A percentile compares a stretch with the other conserved stretches of the same genome.
Evolutionary conservation across 176 grass and related monocot genomes (phyloP).

Genomic region (Juncus effusus): DNA sequence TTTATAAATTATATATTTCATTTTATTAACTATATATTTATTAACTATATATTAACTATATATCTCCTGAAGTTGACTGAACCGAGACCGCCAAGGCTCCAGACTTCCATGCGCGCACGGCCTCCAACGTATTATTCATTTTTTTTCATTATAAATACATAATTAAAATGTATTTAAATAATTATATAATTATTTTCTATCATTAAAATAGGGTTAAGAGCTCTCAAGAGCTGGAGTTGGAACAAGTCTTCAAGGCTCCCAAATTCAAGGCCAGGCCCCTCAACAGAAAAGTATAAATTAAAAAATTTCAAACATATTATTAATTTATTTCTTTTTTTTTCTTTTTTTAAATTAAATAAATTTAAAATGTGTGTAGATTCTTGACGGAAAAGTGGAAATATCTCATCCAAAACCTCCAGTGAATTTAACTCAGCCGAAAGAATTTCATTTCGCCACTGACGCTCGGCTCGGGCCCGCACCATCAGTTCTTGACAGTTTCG

Average conservation of each 20-base stretch:
- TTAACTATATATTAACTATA: no score
- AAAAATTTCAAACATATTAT: not conserved
- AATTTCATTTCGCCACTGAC: conserved; percentile 85
- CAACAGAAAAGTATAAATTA: conserved; percentile 60
- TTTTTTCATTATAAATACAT: not conserved
- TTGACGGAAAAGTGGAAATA: conserved; percentile 66
- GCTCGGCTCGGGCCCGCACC: conserved; percentile 63
- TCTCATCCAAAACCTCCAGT: conserved; percentile 37
- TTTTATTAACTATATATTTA: conserved; percentile 29
- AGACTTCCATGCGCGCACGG: conserved; percentile 70
- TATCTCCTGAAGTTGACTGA: conserved; percentile 46
- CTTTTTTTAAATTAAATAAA: conserved; percentile 5
- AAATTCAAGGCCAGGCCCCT: conserved; percentile 89
- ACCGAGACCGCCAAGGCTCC: conserved; percentile 63
- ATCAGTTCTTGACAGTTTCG: conserved; percentile 56
- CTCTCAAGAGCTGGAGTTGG: conserved; percentile 77
- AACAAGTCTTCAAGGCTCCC: conserved; percentile 81
- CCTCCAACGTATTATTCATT: conserved; percentile 56
- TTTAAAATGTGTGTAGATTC: conserved; percentile 54
- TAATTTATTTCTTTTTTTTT: not conserved
- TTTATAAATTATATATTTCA: not conserved
- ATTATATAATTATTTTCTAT: conserved; percentile 7
- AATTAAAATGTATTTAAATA: not conserved
- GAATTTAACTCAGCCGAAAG: conserved; percentile 45
- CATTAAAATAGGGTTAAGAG: conserved; percentile 58